Conservation (phyloP, 2,329 filamentous ascomycete genomes). For the Berkeleyomyces basicola region DNA sequence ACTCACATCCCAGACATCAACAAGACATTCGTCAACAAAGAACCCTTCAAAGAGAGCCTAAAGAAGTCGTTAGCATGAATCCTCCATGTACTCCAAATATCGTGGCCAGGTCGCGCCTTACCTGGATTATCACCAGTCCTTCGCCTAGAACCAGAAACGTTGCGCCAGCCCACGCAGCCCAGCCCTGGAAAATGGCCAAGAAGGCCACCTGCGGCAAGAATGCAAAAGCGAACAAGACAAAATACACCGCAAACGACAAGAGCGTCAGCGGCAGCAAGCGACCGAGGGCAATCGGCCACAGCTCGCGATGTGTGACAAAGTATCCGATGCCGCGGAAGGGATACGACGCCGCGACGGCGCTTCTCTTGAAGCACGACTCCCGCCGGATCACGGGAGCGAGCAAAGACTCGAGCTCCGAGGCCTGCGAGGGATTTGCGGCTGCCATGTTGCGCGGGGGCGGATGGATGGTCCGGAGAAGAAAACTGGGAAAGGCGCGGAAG, state of each 20-base stretch:
- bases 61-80: not conserved
- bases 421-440: not conserved
- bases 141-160: constrained; percentile 77
- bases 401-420: constrained; percentile 1
- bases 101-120: not conserved
- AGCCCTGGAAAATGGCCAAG: constrained; percentile 74
- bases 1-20: constrained; percentile 69
- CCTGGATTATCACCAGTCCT: constrained; percentile 50
- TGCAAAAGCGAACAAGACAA: constrained; percentile 72
- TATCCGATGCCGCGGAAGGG: constrained; percentile 64
- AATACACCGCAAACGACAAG: constrained; percentile 66
- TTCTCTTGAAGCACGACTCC: constrained; percentile 19
- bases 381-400: not conserved
- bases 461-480: not conserved
- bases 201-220: constrained; percentile 84
- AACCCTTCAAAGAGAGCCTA: constrained; percentile 56
- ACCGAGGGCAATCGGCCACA: constrained; percentile 64
- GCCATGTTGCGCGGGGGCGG: not conserved
- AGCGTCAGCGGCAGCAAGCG: constrained; percentile 67
- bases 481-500: not conserved
- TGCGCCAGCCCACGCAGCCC: constrained; percentile 78
- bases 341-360: constrained; percentile 33
- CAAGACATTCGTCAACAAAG: constrained; percentile 62
- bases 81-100: too few relatives aligned
- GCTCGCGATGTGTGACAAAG: constrained; percentile 58